A percentile compares a stretch with the other conserved stretches of the same genome.
Evolutionary conservation across 2,329 filamentous ascomycete genomes (phyloP).

Genomic region (Mycosphaerella sp.): DNA sequence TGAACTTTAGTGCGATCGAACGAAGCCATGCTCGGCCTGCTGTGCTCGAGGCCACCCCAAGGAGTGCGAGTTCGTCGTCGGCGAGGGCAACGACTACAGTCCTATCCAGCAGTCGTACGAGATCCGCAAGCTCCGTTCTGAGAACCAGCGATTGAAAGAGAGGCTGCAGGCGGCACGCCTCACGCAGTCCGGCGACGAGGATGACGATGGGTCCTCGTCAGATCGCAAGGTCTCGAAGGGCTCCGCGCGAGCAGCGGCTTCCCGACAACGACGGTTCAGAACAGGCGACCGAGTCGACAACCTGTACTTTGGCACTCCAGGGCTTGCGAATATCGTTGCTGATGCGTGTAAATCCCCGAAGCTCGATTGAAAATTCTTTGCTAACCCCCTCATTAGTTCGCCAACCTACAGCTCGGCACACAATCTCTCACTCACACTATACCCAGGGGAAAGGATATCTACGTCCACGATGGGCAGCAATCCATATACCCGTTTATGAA

Average conservation of each 20-base stretch:
- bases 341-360: constrained; percentile 36
- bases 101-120: constrained; percentile 46
- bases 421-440: constrained; percentile 42
- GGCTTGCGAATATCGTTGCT: constrained; percentile 42
- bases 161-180: constrained; percentile 33
- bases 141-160: constrained; percentile 43
- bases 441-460: constrained; percentile 37
- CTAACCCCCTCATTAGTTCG: constrained; percentile 34
- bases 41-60: constrained; percentile 44
- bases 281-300: constrained; percentile 40
- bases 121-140: constrained; percentile 41
- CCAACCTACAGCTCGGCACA: constrained; percentile 37
- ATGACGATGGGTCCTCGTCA: constrained; percentile 31
- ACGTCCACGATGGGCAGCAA: constrained; percentile 33
- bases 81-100: constrained; percentile 43
- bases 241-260: constrained; percentile 22
- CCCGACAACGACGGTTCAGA: constrained; percentile 34
- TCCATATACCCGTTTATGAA: constrained; percentile 43
- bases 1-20: constrained; percentile 48
- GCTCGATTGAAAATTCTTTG: constrained; percentile 6
- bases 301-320: constrained; percentile 48
- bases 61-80: constrained; percentile 43
- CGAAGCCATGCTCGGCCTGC: constrained; percentile 46
- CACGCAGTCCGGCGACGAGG: constrained; percentile 35
- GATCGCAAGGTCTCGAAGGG: constrained; percentile 24